Conservation (phyloP, 768 basidiomycete species). For the Phylloporus sp. region DNA sequence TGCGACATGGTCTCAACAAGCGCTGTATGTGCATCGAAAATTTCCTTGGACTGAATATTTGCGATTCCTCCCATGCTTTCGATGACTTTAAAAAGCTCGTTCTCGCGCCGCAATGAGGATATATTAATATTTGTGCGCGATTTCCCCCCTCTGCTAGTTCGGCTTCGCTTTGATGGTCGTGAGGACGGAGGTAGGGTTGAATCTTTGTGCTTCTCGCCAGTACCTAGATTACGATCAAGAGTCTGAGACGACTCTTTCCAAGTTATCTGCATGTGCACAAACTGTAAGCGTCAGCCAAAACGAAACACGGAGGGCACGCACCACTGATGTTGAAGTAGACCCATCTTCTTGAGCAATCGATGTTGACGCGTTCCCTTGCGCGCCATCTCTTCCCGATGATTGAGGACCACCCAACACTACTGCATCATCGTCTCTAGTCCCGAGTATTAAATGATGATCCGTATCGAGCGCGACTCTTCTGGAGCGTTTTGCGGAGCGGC, state of each 20-base stretch:
- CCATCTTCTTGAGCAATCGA: background rate
- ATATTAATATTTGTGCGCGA: constrained; percentile 53
- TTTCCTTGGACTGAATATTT: constrained; percentile 62
- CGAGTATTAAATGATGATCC: background rate
- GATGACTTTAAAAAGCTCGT: constrained; percentile 68
- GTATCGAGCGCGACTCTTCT: background rate
- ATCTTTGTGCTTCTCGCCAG: constrained; percentile 16
- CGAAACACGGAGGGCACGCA: background rate
- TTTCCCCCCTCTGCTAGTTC: constrained; percentile 11
- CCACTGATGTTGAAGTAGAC: background rate
- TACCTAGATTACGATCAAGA: background rate
- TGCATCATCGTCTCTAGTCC: background rate
- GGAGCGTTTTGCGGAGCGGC: constrained; percentile 4
- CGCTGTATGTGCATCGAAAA: constrained; percentile 60
- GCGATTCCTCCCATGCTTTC: constrained; percentile 61
- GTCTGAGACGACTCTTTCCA: background rate
- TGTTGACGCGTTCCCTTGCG: background rate
- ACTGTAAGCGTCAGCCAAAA: background rate
- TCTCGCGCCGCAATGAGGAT: constrained; percentile 74
- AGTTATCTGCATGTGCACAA: background rate
- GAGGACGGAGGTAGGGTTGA: background rate
- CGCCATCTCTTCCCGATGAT: background rate
- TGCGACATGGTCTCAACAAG: constrained; percentile 54
- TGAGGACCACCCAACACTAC: background rate
- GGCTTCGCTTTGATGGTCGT: constrained; percentile 21